Evolutionary conservation across 2,329 filamentous ascomycete species (phyloP), one percentile per base, ranked within the genome.

Genomic region (Pseudogymnoascus pannorum): DNA sequence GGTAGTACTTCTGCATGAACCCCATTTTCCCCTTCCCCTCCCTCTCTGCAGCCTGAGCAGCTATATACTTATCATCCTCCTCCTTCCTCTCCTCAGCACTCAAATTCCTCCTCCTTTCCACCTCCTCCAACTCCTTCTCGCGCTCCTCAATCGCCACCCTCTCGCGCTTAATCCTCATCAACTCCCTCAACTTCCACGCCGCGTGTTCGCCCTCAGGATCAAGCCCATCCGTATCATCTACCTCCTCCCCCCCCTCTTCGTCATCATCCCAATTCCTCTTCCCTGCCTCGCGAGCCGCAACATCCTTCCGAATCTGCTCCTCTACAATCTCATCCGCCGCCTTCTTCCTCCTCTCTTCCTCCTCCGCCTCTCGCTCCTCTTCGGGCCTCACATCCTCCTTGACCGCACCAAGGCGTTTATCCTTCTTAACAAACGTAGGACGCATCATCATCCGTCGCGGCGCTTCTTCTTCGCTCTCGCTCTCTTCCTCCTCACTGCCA

Each of bases 1-100:
- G 94, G 75, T 91, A 92, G 77, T 97, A 99, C 72, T 92, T 92
- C 72, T 97, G 92, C 89, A 97, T 90, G 73, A 85, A 96, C 2
- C 83, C 83, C 79, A 93, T 90, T 75, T 92, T 87, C 60, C 91
- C 90, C 63, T 87, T 86, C 59, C 78, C 74, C 64, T 89, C 86
- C 68, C 90, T 89, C 65, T 73, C 71, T 24, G 72, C 70, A 33
- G 68, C 70, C 58, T 97, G 93, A 66, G 81, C 80, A 1, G 87
- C 86, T 16, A 97, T 77, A 73, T 85, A 90, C 58, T 82, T 89
- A 44, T 86, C 83, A 73, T 99, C 94, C 73, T 99, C 94, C 62
- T 85, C 87, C 62, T 87, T 85, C 57, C 94, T 85, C 75, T 97
- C 92, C 68, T 93, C 91, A 38, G 87, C 9, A 9, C 86, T 0